Evolutionary conservation across 2,329 filamentous ascomycete species (phyloP).

Genomic region (Pyrenophora tritici-repentis): DNA sequence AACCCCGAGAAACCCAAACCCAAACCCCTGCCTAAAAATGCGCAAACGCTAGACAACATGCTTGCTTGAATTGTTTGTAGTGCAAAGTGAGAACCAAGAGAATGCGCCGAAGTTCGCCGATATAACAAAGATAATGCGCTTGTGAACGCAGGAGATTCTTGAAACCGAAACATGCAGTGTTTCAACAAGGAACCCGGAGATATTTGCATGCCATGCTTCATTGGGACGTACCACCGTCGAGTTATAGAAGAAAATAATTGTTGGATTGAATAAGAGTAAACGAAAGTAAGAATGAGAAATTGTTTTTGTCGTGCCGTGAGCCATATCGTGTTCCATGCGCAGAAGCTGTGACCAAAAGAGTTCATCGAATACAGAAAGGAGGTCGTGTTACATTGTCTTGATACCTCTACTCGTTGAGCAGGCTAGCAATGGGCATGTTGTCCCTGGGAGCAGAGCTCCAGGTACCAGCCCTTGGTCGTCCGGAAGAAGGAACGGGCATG

Average conservation of each 20-base stretch:
- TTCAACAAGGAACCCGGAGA: background rate
- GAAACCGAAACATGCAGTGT: conserved; percentile 6
- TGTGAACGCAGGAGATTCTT: background rate
- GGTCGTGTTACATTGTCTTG: background rate
- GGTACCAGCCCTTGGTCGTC: conserved; percentile 39
- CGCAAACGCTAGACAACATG: too few relatives aligned
- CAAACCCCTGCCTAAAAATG: too few relatives aligned
- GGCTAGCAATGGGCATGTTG: conserved; percentile 47
- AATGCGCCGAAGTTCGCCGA: background rate
- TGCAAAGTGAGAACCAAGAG: background rate
- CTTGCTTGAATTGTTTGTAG: too few relatives aligned
- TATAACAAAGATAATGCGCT: background rate
- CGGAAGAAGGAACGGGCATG: conserved; percentile 44
- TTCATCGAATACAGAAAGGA: conserved; percentile 6
- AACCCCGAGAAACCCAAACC: too few relatives aligned
- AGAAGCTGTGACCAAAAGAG: conserved; percentile 1
- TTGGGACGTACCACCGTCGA: background rate
- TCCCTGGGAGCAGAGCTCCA: conserved; percentile 45
- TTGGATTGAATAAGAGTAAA: conserved; percentile 22
- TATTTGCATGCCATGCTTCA: conserved; percentile 2
- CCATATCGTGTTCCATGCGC: conserved; percentile 3
- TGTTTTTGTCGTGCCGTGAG: background rate
- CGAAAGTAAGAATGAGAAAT: conserved; percentile 30
- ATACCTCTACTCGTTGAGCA: conserved; percentile 48
- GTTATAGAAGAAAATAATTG: background rate